These are phyloP conservation scores for Pleurotus cornucopiae DNA, from an alignment of 768 basidiomycete species.

Conservation along the genomic window DNA sequence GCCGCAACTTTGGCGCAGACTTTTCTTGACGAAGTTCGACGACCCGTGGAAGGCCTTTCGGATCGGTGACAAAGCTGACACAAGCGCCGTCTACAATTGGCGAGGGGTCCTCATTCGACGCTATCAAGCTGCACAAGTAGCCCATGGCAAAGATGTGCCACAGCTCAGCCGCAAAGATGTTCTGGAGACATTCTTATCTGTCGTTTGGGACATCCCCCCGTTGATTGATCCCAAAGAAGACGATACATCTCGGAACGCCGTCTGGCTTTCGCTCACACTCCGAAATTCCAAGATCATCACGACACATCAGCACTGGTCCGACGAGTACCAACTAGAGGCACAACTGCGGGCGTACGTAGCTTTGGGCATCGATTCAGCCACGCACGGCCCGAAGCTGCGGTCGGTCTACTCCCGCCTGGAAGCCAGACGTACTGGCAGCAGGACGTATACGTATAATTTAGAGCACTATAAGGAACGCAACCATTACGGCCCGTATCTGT, in stretches of 20 bases:
- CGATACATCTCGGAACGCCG: constrained; percentile 33
- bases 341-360: constrained; percentile 40
- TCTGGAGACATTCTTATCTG: constrained; percentile 36
- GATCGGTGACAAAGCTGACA: background rate
- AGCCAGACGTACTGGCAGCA: constrained; percentile 39
- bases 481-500: constrained; percentile 57
- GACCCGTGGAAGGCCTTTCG: constrained; percentile 43
- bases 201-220: constrained; percentile 32
- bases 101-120: constrained; percentile 34
- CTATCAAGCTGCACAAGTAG: constrained; percentile 33
- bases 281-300: constrained; percentile 27
- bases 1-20: constrained; percentile 63
- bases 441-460: constrained; percentile 63
- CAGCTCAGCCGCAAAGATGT: constrained; percentile 24
- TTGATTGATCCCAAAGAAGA: constrained; percentile 15
- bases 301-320: background rate
- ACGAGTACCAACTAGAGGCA: constrained; percentile 16
- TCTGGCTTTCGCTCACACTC: constrained; percentile 43
- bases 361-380: constrained; percentile 42
- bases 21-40: constrained; percentile 65
- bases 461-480: constrained; percentile 48
- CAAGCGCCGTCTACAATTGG: constrained; percentile 19
- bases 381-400: constrained; percentile 25
- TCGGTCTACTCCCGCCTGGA: constrained; percentile 20
- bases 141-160: constrained; percentile 14